Evolutionary conservation across 2,329 filamentous ascomycete genomes (phyloP).

Genomic region (Stachybotrys echinatus): DNA sequence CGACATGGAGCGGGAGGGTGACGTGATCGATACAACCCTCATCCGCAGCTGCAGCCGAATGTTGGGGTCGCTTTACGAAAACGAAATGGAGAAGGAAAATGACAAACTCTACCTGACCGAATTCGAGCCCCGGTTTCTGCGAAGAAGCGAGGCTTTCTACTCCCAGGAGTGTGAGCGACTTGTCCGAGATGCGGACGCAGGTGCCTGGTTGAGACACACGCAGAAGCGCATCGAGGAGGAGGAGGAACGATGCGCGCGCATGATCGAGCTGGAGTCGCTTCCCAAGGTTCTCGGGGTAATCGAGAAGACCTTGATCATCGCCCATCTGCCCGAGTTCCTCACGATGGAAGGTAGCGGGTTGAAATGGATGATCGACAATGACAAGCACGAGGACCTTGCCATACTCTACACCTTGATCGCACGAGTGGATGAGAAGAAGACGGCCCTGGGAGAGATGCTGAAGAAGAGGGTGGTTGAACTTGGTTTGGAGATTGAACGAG

Average conservation of each 20-base stretch:
- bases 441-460: slow-evolving; percentile 63
- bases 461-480: slow-evolving; percentile 73
- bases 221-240: slow-evolving; percentile 74
- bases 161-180: slow-evolving; percentile 66
- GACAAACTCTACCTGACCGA: slow-evolving; percentile 77
- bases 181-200: slow-evolving; percentile 72
- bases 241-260: slow-evolving; percentile 74
- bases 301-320: slow-evolving; percentile 72
- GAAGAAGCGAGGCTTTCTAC: slow-evolving; percentile 70
- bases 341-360: slow-evolving; percentile 81
- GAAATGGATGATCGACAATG: slow-evolving; percentile 86
- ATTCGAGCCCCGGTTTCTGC: slow-evolving; percentile 76
- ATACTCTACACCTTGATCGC: slow-evolving; percentile 76
- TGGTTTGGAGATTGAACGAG: slow-evolving; percentile 76
- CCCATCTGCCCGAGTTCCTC: slow-evolving; percentile 76
- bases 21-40: slow-evolving; percentile 77
- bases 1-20: slow-evolving; percentile 84
- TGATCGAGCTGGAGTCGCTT: slow-evolving; percentile 68
- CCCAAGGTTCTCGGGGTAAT: slow-evolving; percentile 71
- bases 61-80: slow-evolving; percentile 84
- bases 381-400: slow-evolving; percentile 71
- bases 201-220: slow-evolving; percentile 74
- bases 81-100: slow-evolving; percentile 68
- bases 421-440: slow-evolving; percentile 71
- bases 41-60: slow-evolving; percentile 83